Evolutionary conservation across 2,329 filamentous ascomycete genomes (phyloP).

Genomic region (Stachybotrys elegans): DNA sequence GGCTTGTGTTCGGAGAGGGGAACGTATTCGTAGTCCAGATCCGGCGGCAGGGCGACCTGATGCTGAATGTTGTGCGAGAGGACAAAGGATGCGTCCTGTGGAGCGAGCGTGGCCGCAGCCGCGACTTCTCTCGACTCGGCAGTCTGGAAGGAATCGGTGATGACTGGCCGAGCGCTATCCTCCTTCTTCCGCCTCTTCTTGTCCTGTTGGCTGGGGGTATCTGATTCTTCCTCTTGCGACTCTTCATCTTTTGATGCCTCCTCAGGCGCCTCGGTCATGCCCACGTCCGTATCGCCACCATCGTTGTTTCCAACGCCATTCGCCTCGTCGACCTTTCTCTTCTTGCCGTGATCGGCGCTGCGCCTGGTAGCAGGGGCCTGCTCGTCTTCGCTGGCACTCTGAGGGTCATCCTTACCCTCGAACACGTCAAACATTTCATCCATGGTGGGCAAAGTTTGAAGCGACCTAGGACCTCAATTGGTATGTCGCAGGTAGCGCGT

Average conservation of each 20-base stretch:
- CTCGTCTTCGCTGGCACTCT: constrained; percentile 39
- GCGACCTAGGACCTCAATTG: too few species aligned
- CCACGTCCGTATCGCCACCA: constrained; percentile 14
- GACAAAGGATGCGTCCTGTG: constrained; percentile 68
- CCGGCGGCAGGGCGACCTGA: constrained; percentile 89
- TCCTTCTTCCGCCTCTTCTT: constrained; percentile 62
- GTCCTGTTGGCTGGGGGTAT: constrained; percentile 43
- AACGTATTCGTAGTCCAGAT: constrained; percentile 89
- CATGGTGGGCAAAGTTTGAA: constrained; percentile 38
- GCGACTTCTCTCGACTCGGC: constrained; percentile 89
- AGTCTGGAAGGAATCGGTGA: constrained; percentile 92
- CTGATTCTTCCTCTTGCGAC: constrained; percentile 29
- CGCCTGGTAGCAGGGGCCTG: constrained; percentile 42
- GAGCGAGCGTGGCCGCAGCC: constrained; percentile 63
- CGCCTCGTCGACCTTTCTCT: constrained; percentile 78
- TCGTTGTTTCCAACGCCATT: constrained; percentile 41
- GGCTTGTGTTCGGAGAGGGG: constrained; percentile 93
- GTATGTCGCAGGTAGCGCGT: too few species aligned
- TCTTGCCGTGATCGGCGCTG: constrained; percentile 64
- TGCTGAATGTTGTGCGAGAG: constrained; percentile 97
- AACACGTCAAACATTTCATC: constrained; percentile 83
- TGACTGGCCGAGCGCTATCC: constrained; percentile 66
- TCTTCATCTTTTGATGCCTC: constrained; percentile 31
- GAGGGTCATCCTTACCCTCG: constrained; percentile 50
- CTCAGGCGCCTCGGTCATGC: constrained; percentile 38